Conservation (phyloP, 257 asterid genomes). For the Scutellaria galericulata region DNA sequence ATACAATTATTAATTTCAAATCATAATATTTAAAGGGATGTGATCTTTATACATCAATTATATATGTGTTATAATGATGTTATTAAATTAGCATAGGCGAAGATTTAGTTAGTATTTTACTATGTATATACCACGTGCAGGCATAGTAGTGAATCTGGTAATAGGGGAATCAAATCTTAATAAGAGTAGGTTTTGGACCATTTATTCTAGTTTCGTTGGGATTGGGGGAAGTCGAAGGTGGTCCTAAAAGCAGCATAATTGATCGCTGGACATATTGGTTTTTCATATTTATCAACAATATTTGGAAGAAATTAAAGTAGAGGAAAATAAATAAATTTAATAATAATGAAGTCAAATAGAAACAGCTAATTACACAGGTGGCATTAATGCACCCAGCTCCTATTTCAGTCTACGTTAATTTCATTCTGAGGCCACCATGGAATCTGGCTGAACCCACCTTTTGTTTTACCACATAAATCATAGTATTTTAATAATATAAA, state of each 20-base stretch:
- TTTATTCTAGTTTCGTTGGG: background rate
- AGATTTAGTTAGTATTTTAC: no score
- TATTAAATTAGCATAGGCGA: no score
- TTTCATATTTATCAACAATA: background rate
- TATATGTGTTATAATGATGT: no score
- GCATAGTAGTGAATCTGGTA: constrained; percentile 1
- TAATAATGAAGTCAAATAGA: constrained; percentile 22
- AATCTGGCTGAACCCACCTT: constrained; percentile 11
- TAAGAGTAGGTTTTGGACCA: constrained; percentile 37
- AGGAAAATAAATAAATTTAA: background rate
- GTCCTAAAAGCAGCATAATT: constrained; percentile 29
- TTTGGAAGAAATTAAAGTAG: background rate
- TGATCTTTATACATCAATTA: no score
- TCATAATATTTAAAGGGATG: no score
- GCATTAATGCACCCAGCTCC: constrained; percentile 34
- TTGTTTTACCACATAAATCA: background rate
- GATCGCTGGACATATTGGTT: background rate
- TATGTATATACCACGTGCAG: constrained; percentile 14
- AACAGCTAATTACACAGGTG: constrained; percentile 32
- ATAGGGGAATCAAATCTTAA: constrained; percentile 23
- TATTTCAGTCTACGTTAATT: constrained; percentile 1
- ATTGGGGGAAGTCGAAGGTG: constrained; percentile 22
- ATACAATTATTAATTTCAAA: no score
- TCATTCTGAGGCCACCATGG: constrained; percentile 21
- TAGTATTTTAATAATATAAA: background rate